phyloP scores from a whole-genome alignment of 768 basidiomycete genomes.

The Pleurotus giganteus region DNA sequence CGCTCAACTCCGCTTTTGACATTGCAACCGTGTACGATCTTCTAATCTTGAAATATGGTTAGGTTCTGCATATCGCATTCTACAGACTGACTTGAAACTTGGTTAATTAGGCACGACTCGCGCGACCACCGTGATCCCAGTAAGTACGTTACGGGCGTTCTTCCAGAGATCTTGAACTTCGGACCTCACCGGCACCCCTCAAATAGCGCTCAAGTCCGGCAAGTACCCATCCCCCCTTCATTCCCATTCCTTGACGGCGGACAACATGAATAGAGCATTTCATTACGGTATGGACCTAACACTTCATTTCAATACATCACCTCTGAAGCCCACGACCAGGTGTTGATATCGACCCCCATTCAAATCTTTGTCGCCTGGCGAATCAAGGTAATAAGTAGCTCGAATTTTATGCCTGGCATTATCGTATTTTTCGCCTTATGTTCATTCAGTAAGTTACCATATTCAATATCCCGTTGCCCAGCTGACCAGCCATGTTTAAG shows the following conservation, averaged over 20 bases:
- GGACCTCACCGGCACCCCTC: neutral
- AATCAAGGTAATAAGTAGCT: slow-evolving; percentile 7
- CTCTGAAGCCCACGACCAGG: slow-evolving; percentile 5
- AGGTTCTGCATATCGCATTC: neutral
- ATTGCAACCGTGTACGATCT: slow-evolving; percentile 11
- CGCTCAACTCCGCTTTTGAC: slow-evolving; percentile 8
- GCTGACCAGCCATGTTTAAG: neutral
- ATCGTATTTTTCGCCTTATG: slow-evolving; percentile 1
- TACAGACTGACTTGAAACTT: neutral
- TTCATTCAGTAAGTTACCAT: neutral
- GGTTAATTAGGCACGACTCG: neutral
- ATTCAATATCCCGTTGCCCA: neutral
- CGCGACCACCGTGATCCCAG: neutral
- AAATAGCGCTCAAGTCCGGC: slow-evolving; percentile 4
- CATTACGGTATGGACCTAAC: too few relatives aligned
- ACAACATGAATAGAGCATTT: neutral
- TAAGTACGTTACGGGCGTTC: neutral
- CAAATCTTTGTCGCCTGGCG: slow-evolving; percentile 9
- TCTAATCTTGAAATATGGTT: slow-evolving; percentile 7
- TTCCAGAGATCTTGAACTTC: neutral
- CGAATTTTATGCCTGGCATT: neutral
- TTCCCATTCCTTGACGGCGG: slow-evolving; percentile 3
- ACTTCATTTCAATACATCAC: too few relatives aligned
- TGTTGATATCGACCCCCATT: slow-evolving; percentile 9
- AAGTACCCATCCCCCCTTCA: neutral